Percentiles rank a stretch among this genome's conserved stretches.
Evolutionary conservation across 2,329 filamentous ascomycete genomes (phyloP).

Genomic region (Paecilomyces variotii): DNA sequence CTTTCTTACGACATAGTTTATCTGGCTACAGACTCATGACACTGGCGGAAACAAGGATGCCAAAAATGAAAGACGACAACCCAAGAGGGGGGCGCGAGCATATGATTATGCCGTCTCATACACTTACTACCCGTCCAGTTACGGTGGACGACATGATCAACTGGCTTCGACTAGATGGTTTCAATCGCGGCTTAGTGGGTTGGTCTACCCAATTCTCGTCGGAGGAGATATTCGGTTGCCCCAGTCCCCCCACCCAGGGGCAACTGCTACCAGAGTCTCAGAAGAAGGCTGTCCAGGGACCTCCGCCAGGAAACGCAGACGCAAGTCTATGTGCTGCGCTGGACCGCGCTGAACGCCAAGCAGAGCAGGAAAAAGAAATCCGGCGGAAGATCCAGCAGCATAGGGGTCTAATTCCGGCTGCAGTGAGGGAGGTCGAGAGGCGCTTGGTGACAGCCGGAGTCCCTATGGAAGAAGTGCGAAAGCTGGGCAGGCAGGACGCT

Average conservation of each 20-base stretch:
- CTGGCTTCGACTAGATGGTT: slow-evolving; percentile 9
- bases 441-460: slow-evolving; percentile 4
- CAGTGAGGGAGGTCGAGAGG: slow-evolving; percentile 6
- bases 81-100: not conserved
- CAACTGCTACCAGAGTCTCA: not conserved
- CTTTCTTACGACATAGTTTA: no score
- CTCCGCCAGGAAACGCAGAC: not conserved
- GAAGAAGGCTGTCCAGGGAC: not conserved
- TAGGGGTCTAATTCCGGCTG: slow-evolving; percentile 3
- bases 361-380: slow-evolving; percentile 2
- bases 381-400: slow-evolving; percentile 6
- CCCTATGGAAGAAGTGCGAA: slow-evolving; percentile 3
- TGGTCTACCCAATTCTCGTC: slow-evolving; percentile 4
- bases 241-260: not conserved
- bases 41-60: not conserved
- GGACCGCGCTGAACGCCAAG: not conserved
- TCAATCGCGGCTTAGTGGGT: slow-evolving; percentile 6
- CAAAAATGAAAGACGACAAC: not conserved
- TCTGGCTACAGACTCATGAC: no score
- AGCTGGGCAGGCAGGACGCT: slow-evolving; percentile 2
- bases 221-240: not conserved
- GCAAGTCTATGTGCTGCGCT: not conserved
- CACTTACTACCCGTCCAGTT: not conserved
- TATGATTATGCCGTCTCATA: not conserved
- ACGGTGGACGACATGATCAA: slow-evolving; percentile 9